These are phyloP conservation scores for Apiotrichum brassicae DNA, from an alignment of 1,284 basidiomycete species.

Conservation along the genomic window DNA sequence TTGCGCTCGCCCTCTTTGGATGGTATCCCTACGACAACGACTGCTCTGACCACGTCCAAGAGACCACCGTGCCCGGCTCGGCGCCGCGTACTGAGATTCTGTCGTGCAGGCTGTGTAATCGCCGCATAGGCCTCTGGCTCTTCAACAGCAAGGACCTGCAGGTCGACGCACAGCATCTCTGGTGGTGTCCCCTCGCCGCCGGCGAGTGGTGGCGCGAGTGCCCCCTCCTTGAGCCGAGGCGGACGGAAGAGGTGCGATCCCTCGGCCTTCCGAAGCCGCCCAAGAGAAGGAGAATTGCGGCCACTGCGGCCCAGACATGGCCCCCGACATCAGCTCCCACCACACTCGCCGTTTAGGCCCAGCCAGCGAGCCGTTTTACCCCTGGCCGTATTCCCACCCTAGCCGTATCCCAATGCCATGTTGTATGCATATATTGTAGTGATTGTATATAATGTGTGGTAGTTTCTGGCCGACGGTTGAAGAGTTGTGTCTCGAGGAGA, in stretches of 20 bases:
- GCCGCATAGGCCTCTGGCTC: constrained; percentile 35
- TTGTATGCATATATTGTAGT: constrained; percentile 17
- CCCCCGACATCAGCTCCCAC: too few relatives aligned
- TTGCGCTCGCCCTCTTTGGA: constrained; percentile 29
- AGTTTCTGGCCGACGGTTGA: background rate
- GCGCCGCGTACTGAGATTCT: constrained; percentile 28
- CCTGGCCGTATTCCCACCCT: background rate
- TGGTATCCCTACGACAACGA: constrained; percentile 35
- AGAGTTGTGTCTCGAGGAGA: too few relatives aligned
- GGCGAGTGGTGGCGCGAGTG: constrained; percentile 22
- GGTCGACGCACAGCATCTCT: constrained; percentile 25
- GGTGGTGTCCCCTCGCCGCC: constrained; percentile 36
- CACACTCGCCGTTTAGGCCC: background rate
- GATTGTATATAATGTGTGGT: background rate
- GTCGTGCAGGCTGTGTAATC: constrained; percentile 29
- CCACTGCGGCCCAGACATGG: too few relatives aligned
- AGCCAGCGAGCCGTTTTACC: too few relatives aligned
- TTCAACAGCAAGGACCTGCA: constrained; percentile 23
- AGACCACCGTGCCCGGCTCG: background rate
- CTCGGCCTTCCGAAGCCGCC: too few relatives aligned
- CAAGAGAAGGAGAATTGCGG: too few relatives aligned
- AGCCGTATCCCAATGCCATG: constrained; percentile 1
- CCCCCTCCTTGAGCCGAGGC: constrained; percentile 1
- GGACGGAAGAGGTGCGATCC: too few relatives aligned
- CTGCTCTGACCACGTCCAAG: constrained; percentile 5